Base-by-base conservation (phyloP, 1,139 yeast species). In the Pichiaceae sp. region DNA sequence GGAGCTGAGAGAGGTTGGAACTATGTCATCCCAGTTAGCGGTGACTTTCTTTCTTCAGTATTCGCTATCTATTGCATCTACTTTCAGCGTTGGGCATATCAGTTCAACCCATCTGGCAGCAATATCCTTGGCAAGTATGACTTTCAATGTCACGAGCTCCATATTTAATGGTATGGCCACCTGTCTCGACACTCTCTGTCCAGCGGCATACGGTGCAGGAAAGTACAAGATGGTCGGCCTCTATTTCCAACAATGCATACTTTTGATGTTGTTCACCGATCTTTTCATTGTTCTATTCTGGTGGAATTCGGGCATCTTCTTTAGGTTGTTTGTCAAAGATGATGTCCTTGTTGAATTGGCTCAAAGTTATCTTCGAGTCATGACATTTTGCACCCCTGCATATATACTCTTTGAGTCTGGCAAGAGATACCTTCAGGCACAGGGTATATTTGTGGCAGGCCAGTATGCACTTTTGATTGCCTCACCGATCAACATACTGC, bases 41-140 rank as follows among this genome's bases (percentile, higher is more conserved):
- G n/a, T 71, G 34, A 71, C 78, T 0, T 72, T 72, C 40, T 56
- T 72, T 24, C 54, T 72, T 32, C 75, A 72, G 46, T 68, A 67
- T 40, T 70, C 77, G 3, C 56, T 72, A 20, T 62, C 73, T 2
- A 68, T 75, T 0, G 73, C 68, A 3, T 69, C 75, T 0, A 72
- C 72, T 5, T 67, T 72, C 44, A 58, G 66, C 26, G 76, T 72
- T 16, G 76, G 78, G 12, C 74, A 67, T 43, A 56, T 70, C 35
- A 75, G 76, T n/a, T 71, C 75, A 1, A 60, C 64, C 2, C 75
- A 70, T 43, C 61, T 71, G 38, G 76, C 75, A 3, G 76, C 76
- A 0, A 75, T 70, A 11, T 65, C 72, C 2, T 63, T 71, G 65
- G 76, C 75, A 6, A 65, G 74, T 1, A 71, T 71, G 75, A 69